These are phyloP conservation scores for Theileria luwenshuni DNA, from an alignment of 169 alveolate species.

Conservation along the genomic window DNA sequence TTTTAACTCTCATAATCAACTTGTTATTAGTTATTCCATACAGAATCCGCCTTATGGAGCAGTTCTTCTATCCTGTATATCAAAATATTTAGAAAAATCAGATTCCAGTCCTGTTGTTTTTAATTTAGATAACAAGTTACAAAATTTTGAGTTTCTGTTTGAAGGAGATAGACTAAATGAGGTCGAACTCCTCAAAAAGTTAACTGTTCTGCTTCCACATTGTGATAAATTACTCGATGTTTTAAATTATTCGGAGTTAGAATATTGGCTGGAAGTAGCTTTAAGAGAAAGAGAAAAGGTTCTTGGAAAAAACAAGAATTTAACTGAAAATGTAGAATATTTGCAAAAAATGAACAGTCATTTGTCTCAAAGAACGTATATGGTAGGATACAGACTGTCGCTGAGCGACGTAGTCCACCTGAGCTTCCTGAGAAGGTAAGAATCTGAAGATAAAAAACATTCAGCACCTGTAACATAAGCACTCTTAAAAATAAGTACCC, in stretches of 20 bases:
- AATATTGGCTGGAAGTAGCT: slow-evolving; percentile 13
- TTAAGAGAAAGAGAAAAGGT: not conserved
- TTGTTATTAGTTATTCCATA: slow-evolving; percentile 49
- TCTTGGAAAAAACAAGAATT: slow-evolving; percentile 3
- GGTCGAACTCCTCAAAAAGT: slow-evolving; percentile 39
- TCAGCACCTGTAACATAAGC: slow-evolving; percentile 15
- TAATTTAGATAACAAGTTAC: slow-evolving; percentile 32
- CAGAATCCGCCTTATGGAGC: slow-evolving; percentile 64
- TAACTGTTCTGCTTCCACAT: slow-evolving; percentile 23
- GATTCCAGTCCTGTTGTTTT: slow-evolving; percentile 15
- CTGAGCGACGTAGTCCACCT: slow-evolving; percentile 48
- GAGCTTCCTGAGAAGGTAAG: slow-evolving; percentile 31
- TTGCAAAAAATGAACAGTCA: slow-evolving; percentile 54
- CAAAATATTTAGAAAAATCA: slow-evolving; percentile 25
- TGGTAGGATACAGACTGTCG: slow-evolving; percentile 61
- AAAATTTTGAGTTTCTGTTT: slow-evolving; percentile 23
- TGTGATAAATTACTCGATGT: slow-evolving; percentile 34
- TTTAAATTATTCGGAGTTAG: slow-evolving; percentile 2
- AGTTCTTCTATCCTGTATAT: slow-evolving; percentile 37
- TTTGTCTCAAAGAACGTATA: slow-evolving; percentile 47
- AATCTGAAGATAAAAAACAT: not conserved
- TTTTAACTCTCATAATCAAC: not conserved
- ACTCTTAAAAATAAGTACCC: slow-evolving; percentile 32
- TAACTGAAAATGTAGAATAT: slow-evolving; percentile 21
- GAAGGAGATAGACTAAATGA: slow-evolving; percentile 30